Evolutionary conservation across 345 rosid species (phyloP), one percentile per base, ranked within the genome.

Genomic region (Draba incana): DNA sequence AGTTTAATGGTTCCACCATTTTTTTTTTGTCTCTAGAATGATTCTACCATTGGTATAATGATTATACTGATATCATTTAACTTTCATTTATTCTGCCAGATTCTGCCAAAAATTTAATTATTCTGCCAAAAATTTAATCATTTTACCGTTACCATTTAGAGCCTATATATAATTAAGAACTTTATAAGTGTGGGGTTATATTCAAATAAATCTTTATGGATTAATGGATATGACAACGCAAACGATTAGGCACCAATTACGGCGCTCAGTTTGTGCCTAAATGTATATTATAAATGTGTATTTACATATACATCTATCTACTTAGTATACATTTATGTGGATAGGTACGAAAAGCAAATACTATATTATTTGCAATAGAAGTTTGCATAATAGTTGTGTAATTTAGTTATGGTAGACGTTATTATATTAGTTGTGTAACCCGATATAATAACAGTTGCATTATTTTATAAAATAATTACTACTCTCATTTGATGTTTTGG

Each of bases 161-260:
- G n/a, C n/a, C n/a, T n/a, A n/a, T n/a, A n/a, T 28, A 30, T 74
- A 20, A 52, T 6, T 10, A 39, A 25, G 39, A 66, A 59, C 27
- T 66, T 66, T 7, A 51, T 31, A 9, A 43, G 37, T 33, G 54
- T 49, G 52, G 44, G 47, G 44, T 10, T 55, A 57, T 35, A 55
- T 50, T 47, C 38, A 50, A 57, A 28, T 64, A 25, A 55, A 48
- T 37, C 52, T 72, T 59, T 52, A 33, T 16, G 67, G 67, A 57
- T 58, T 59, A 44, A 33, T 16, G 67, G 67, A 57, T 58, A 35
- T 27, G 41, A 60, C 60, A 60, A 3, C 45, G 49, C 60, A 67
- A 31, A 35, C 57, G 33, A 61, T 53, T 67, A 53, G 51, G 73
- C 78, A 74, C 64, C 46, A 74, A 53, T 74, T 60, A 53, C 52